phyloP scores from a whole-genome alignment of 2,329 filamentous ascomycete species.

The Exophiala spinifera region DNA sequence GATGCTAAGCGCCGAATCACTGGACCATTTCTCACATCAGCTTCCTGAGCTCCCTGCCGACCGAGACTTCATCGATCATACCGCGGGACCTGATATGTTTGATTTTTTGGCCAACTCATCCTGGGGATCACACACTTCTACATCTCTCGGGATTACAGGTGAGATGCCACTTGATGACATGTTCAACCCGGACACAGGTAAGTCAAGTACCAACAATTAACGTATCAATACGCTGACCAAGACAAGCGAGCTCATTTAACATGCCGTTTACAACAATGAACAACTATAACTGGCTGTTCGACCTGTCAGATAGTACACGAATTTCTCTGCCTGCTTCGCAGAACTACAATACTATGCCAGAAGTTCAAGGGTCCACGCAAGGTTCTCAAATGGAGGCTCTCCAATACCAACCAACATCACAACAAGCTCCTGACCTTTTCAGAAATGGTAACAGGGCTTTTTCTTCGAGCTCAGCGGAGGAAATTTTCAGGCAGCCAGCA shows the following conservation, averaged over 20 bases:
- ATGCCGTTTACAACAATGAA: slow-evolving; percentile 62
- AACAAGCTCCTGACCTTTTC: not conserved
- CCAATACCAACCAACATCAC: not conserved
- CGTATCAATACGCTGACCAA: not conserved
- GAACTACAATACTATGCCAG: not conserved
- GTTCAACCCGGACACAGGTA: slow-evolving; percentile 58
- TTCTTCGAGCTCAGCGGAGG: not conserved
- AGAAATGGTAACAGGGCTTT: not conserved
- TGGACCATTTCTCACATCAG: slow-evolving; percentile 7
- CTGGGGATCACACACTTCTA: slow-evolving; percentile 12
- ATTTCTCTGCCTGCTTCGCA: not conserved
- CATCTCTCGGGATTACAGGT: not conserved
- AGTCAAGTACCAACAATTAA: slow-evolving; percentile 1
- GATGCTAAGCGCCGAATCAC: slow-evolving; percentile 7
- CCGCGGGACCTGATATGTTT: slow-evolving; percentile 15
- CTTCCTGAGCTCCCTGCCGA: slow-evolving; percentile 4
- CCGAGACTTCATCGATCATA: slow-evolving; percentile 7
- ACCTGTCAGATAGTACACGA: slow-evolving; percentile 31
- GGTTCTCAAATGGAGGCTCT: not conserved
- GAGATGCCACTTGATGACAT: slow-evolving; percentile 49
- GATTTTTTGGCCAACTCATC: slow-evolving; percentile 23
- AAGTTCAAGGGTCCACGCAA: not conserved
- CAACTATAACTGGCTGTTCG: slow-evolving; percentile 63
- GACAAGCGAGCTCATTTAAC: slow-evolving; percentile 58
- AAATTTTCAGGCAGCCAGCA: not conserved